Base-by-base conservation (phyloP, 176 grass and related monocot genomes). In the Carex littledalei region DNA sequence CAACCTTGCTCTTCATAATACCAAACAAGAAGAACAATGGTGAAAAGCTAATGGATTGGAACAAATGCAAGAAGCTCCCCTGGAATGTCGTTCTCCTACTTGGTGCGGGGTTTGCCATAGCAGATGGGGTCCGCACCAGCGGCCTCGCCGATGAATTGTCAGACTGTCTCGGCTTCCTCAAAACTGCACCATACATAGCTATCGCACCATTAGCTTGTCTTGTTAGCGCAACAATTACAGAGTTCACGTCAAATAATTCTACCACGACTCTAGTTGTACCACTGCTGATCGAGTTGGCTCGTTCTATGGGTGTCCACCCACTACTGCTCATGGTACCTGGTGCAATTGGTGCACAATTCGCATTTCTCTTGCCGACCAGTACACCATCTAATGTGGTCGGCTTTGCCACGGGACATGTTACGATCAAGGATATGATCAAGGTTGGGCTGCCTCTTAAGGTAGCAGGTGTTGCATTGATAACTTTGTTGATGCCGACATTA, bases 1-100 rank as follows among this genome's bases (percentile, higher is more conserved):
- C 92, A 0, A 94, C 95, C 6, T 34, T 97, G 43, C 68, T 97
- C 61, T 97, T 97, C 89, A 86, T 97, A 89, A 94, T 97, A 82
- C 95, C 95, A 26, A 93, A 79, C 67, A 60, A 89, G 61, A 91
- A 94, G 65, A 91, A 66, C 0, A 58, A 80, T 7, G 92, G 92
- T 0, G 92, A 97, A 87, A 97, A 91, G 81, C 86, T 97, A 49
- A 97, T 97, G 95, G 95, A 97, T 88, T 94, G 92, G 92, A 89
- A 90, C 91, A 97, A 93, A 87, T 97, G 95, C 91, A 93, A 85
- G 90, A 97, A 94, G 86, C 84, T 94, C 0, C 95, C 84, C 18
- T 97, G 95, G 95, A 90, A 84, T 84, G 94, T 97, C 56, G 82
- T 97, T 56, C 91, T 97, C n/a, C 89, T 97, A 34, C 91, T 97